Base-by-base conservation (phyloP, 768 basidiomycete species). In the Naganishia antarctica region DNA sequence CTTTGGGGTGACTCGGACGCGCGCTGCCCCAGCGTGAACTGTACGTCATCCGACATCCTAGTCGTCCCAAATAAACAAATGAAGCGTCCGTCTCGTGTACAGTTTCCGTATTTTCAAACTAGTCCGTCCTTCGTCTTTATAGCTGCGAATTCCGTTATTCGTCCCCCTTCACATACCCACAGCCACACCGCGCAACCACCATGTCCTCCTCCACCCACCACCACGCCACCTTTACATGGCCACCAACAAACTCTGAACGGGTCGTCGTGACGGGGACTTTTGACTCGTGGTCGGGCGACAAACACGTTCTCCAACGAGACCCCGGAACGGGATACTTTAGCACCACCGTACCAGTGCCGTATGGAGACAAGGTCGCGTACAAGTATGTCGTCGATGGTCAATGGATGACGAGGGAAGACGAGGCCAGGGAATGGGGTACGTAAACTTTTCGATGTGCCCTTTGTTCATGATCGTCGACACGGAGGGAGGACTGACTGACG, bases 361-460 rank as follows among this genome's bases (percentile, higher is more conserved):
- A 68, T 68, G 76, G 74, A 18, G 73, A 74, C 64, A 77, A 73
- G 58, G 70, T 75, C 60, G 74, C 76, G 31, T 77, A 74, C 70
- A 77, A 77, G 65, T 77, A 77, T 66, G 76, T 77, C 25, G 74
- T 75, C 9, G 76, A 77, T 68, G 76, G 76, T 25, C 71, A 75
- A 32, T 77, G 76, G 76, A 73, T 75, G 64, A 74, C 73, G 34
- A 59, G 76, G 43, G 76, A 77, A 59, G 76, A 77, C 49, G 76
- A 77, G 65, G 76, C 76, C 21, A 77, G 75, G 64, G 76, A 77
- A 57, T 77, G 76, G 76, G 76, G 75, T 76, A 60, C 70, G 65
- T 66, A 7, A 32, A 28, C 25, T 29, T n/a, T 32, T 3, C 5
- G 15, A 44, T 11, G 60, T n/a, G 49, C 29, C 48, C n/a, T n/a